Evolutionary conservation across 352 stramenopile species (phyloP).

Genomic region (Phytophthora crassamura): DNA sequence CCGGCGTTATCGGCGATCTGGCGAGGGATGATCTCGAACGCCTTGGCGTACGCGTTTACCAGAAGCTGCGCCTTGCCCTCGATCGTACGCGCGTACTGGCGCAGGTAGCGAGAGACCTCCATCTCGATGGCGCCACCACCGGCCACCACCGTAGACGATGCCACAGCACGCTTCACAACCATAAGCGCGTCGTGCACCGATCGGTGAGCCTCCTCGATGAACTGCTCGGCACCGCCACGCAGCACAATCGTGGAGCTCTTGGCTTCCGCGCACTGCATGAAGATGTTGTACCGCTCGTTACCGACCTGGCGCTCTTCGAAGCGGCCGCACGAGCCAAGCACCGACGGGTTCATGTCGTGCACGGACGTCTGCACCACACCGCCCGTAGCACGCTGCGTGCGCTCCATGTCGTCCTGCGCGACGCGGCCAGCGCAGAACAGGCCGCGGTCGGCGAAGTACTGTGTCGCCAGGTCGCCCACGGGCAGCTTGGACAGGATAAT

Average conservation of each 20-base stretch:
- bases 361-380: constrained; percentile 94
- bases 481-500: constrained; percentile 98
- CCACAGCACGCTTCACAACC: constrained; percentile 98
- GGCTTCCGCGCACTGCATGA: constrained; percentile 95
- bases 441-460: constrained; percentile 99
- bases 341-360: constrained; percentile 89
- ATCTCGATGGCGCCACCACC: constrained; percentile 94
- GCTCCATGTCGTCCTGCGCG: constrained; percentile 96
- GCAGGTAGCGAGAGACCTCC: constrained; percentile 93
- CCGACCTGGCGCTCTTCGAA: constrained; percentile 99
- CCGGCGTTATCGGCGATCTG: constrained; percentile 99
- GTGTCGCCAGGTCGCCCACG: constrained; percentile 97
- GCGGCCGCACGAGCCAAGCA: constrained; percentile 94
- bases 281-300: constrained; percentile 99
- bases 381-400: constrained; percentile 96
- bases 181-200: constrained; percentile 99
- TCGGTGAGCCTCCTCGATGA: constrained; percentile 98
- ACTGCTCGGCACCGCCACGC: constrained; percentile 97
- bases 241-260: constrained; percentile 98
- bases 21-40: constrained; percentile 98
- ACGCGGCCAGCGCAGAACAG: constrained; percentile 98
- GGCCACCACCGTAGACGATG: constrained; percentile 91
- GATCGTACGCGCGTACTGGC: constrained; percentile 95
- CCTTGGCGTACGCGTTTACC: constrained; percentile 96
- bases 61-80: constrained; percentile 98